phyloP scores from a whole-genome alignment of 805 yeast species.

The Millerozyma miso region DNA sequence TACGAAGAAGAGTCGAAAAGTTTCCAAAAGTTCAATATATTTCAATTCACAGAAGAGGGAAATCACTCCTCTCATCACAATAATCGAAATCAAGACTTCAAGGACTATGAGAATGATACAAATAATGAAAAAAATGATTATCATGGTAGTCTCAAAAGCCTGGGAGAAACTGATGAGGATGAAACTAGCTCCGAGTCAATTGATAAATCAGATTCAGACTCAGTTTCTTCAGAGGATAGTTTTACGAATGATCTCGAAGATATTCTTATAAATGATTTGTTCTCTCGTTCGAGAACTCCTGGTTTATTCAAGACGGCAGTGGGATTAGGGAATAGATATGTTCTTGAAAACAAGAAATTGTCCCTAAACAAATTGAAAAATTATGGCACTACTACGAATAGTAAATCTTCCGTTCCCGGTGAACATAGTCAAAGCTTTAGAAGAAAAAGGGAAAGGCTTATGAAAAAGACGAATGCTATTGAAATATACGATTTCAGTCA shows the following conservation, averaged over 20 bases:
- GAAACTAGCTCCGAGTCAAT: constrained; percentile 10
- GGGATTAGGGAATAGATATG: constrained; percentile 34
- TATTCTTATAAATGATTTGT: constrained; percentile 53
- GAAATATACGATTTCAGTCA: constrained; percentile 60
- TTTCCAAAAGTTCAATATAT: constrained; percentile 45
- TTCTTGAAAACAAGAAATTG: constrained; percentile 18
- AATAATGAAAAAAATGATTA: background rate
- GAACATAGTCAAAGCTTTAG: constrained; percentile 7
- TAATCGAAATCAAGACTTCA: constrained; percentile 1
- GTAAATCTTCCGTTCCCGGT: constrained; percentile 36
- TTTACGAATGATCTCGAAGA: constrained; percentile 68
- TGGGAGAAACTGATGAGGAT: constrained; percentile 4
- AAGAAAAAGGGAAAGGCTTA: constrained; percentile 15
- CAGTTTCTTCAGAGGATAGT: constrained; percentile 48
- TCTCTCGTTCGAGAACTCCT: constrained; percentile 49
- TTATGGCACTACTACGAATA: constrained; percentile 30
- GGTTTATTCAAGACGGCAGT: constrained; percentile 42
- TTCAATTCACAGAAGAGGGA: constrained; percentile 39
- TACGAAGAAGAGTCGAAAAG: constrained; percentile 32
- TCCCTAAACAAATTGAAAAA: constrained; percentile 35
- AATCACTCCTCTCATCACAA: constrained; percentile 12
- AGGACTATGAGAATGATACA: background rate
- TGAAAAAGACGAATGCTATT: constrained; percentile 49
- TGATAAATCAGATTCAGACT: constrained; percentile 9
- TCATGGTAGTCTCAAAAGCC: background rate